phyloP scores from a whole-genome alignment of 495 filamentous ascomycete species.

The Xylaria intraflava region DNA sequence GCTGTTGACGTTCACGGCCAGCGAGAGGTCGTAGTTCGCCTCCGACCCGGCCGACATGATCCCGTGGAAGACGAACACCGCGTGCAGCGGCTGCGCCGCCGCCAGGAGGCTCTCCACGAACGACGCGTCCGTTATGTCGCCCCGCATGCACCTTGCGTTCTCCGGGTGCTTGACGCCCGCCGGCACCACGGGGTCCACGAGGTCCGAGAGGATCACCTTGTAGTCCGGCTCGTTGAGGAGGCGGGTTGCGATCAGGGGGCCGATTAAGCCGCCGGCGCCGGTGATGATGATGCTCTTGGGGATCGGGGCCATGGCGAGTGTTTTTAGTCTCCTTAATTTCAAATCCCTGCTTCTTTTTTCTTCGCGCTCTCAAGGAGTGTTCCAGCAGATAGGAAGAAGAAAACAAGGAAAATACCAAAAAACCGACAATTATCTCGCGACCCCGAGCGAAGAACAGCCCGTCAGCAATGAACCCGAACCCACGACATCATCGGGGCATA shows the following conservation, averaged over 20 bases:
- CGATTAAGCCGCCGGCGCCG: constrained; percentile 64
- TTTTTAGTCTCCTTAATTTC: not conserved
- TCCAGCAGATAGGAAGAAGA: no score
- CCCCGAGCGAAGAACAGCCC: no score
- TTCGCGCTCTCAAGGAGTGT: no score
- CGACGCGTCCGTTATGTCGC: constrained; percentile 54
- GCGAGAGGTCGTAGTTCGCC: constrained; percentile 65
- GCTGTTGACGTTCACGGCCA: constrained; percentile 70
- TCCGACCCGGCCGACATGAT: constrained; percentile 79
- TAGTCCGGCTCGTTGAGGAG: constrained; percentile 54
- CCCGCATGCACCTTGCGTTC: constrained; percentile 48
- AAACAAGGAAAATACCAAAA: no score
- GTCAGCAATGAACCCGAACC: no score
- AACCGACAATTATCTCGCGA: no score
- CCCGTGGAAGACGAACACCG: constrained; percentile 73
- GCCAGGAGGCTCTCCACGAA: constrained; percentile 44
- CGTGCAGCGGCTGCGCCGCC: constrained; percentile 44
- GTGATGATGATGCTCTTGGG: constrained; percentile 63
- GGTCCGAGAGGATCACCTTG: constrained; percentile 58
- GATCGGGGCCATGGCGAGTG: constrained; percentile 12
- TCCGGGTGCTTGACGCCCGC: constrained; percentile 44
- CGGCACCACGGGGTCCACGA: constrained; percentile 52
- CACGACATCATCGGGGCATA: no score
- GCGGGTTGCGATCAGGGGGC: constrained; percentile 56
- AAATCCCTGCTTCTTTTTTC: no score